Conservation (phyloP, 345 rosid genomes). For the Turritis glabra region DNA sequence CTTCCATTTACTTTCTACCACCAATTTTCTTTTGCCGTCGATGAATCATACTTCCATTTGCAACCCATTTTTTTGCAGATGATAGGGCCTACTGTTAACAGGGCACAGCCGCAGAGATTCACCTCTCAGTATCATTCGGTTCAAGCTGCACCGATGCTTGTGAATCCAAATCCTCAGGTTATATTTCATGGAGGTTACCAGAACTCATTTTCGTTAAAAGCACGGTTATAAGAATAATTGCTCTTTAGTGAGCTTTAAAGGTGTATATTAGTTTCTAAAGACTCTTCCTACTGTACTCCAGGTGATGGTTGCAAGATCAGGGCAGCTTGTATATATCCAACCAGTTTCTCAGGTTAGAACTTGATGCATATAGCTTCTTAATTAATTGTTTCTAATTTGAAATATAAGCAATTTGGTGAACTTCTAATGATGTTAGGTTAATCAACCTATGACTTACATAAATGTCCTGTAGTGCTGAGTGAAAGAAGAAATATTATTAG, state of each 20-base stretch:
- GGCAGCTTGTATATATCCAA: constrained; percentile 73
- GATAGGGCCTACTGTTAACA: constrained; percentile 58
- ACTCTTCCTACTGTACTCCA: constrained; percentile 33
- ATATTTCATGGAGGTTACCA: constrained; percentile 38
- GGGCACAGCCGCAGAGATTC: constrained; percentile 63
- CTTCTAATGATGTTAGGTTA: not conserved
- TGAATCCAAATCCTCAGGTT: constrained; percentile 63
- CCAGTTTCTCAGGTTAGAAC: constrained; percentile 76
- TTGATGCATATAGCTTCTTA: not conserved
- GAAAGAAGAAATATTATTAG: not conserved
- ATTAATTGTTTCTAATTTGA: not conserved
- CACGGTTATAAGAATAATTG: not conserved
- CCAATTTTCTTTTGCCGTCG: not conserved
- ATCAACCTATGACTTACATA: not conserved
- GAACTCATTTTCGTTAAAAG: not conserved
- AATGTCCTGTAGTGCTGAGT: not conserved
- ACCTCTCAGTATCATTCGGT: constrained; percentile 62
- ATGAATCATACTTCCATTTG: constrained; percentile 8
- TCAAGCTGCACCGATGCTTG: constrained; percentile 57
- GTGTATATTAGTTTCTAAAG: constrained; percentile 3
- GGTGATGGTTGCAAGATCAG: constrained; percentile 73
- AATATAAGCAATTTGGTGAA: not conserved
- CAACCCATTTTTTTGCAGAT: constrained; percentile 41
- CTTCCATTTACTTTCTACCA: not conserved
- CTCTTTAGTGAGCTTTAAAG: constrained; percentile 7